phyloP scores from a whole-genome alignment of 169 alveolate species.

The Plasmodium coatneyi region DNA sequence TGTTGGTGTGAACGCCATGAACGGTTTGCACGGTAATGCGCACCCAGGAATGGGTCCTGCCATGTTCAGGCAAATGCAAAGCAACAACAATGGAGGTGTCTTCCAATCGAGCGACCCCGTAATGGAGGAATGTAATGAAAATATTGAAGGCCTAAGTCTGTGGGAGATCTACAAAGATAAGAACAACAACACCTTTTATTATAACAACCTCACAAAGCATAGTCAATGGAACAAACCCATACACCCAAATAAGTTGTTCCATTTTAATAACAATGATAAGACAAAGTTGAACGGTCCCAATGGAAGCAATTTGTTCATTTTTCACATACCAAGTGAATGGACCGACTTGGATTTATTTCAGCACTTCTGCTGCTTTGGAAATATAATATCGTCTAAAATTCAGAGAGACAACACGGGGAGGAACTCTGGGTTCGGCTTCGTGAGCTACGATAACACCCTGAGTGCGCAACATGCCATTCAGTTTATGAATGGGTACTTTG shows the following conservation, averaged over 20 bases:
- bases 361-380: conserved; percentile 91
- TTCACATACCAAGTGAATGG: conserved; percentile 94
- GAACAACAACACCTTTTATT: conserved; percentile 83
- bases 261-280: conserved; percentile 75
- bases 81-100: not conserved
- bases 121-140: conserved; percentile 76
- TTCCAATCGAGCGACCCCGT: conserved; percentile 35
- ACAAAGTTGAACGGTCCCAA: conserved; percentile 87
- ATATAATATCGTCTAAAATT: conserved; percentile 91
- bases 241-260: conserved; percentile 82
- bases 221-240: conserved; percentile 93
- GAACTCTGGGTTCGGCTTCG: conserved; percentile 92
- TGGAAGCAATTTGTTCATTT: conserved; percentile 94
- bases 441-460: conserved; percentile 88
- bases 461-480: conserved; percentile 93
- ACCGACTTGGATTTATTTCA: conserved; percentile 86
- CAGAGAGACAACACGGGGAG: conserved; percentile 89
- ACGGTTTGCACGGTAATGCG: not conserved
- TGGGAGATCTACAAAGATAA: conserved; percentile 85
- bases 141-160: conserved; percentile 80
- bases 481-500: conserved; percentile 91
- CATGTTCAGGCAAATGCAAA: conserved; percentile 16
- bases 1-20: not conserved
- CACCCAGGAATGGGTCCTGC: not conserved
- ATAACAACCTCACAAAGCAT: conserved; percentile 86